Percentiles rank a stretch among this genome's conserved stretches.
Evolutionary conservation across 768 basidiomycete genomes (phyloP).

Genomic region (Lepiota brunneoincarnata): DNA sequence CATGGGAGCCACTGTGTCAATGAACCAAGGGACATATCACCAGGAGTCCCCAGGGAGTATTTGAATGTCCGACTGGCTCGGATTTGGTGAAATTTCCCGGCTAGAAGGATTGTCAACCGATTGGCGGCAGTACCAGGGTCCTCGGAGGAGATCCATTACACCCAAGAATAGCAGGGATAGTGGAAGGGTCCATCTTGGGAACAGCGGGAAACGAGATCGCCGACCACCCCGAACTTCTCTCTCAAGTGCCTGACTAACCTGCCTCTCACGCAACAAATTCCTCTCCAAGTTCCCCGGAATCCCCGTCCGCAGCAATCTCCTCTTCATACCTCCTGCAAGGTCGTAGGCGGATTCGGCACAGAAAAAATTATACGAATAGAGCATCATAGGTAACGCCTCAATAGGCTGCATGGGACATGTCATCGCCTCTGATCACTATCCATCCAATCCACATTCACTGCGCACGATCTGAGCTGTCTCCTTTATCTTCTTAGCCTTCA

Average conservation of each 20-base stretch:
- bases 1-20: too few relatives aligned
- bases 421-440: slow-evolving; percentile 15
- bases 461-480: slow-evolving; percentile 19
- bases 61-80: too few relatives aligned
- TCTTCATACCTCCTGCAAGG: slow-evolving; percentile 83
- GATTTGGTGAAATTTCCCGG: too few relatives aligned
- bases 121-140: too few relatives aligned
- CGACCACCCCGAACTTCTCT: slow-evolving; percentile 31
- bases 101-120: too few relatives aligned
- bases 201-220: too few relatives aligned
- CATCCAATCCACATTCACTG: slow-evolving; percentile 10
- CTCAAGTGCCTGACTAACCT: slow-evolving; percentile 54
- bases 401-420: slow-evolving; percentile 15
- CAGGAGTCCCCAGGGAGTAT: too few relatives aligned
- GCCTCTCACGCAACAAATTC: slow-evolving; percentile 79
- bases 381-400: slow-evolving; percentile 49
- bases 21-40: too few relatives aligned
- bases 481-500: slow-evolving; percentile 47
- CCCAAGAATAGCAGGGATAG: too few relatives aligned
- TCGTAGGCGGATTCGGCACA: slow-evolving; percentile 60
- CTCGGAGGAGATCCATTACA: too few relatives aligned
- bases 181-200: too few relatives aligned
- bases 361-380: slow-evolving; percentile 76
- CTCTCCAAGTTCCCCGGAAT: slow-evolving; percentile 80
- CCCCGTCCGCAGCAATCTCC: slow-evolving; percentile 82